Evolutionary conservation across 345 rosid species (phyloP).

Genomic region (Salix arbutifolia): DNA sequence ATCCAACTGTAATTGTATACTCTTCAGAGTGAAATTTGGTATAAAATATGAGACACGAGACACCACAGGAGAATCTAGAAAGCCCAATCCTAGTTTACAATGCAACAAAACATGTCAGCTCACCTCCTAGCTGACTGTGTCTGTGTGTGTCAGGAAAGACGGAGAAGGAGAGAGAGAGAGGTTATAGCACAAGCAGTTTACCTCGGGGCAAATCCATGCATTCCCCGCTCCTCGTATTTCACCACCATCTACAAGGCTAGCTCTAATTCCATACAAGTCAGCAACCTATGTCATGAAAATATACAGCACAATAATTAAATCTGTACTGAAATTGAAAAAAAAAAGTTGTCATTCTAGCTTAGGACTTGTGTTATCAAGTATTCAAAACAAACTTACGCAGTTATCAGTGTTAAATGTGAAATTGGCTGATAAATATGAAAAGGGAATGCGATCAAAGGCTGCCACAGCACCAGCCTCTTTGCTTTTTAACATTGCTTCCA

Average conservation of each 20-base stretch:
- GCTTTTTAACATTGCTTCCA: conserved; percentile 79
- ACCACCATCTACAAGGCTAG: conserved; percentile 97
- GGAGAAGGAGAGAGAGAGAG: background rate
- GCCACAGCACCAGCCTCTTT: conserved; percentile 98
- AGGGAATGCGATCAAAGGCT: conserved; percentile 94
- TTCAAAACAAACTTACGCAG: conserved; percentile 57
- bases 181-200: conserved; percentile 23
- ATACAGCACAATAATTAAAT: background rate
- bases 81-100: background rate
- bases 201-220: conserved; percentile 99
- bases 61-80: background rate
- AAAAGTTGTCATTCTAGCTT: background rate
- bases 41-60: background rate
- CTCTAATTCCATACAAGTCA: conserved; percentile 95
- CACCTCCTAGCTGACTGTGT: background rate
- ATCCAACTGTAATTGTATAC: background rate
- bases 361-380: background rate
- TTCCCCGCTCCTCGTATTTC: conserved; percentile 99
- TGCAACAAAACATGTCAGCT: background rate
- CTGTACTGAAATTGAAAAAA: background rate
- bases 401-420: conserved; percentile 91
- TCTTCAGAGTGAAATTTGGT: background rate
- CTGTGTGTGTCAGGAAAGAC: too few relatives aligned
- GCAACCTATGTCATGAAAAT: conserved; percentile 58
- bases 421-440: conserved; percentile 94